Percentiles rank a stretch among this genome's conserved stretches.
Evolutionary conservation across 176 grass and related monocot species (phyloP).

Genomic region (Cenchrus purpureus): DNA sequence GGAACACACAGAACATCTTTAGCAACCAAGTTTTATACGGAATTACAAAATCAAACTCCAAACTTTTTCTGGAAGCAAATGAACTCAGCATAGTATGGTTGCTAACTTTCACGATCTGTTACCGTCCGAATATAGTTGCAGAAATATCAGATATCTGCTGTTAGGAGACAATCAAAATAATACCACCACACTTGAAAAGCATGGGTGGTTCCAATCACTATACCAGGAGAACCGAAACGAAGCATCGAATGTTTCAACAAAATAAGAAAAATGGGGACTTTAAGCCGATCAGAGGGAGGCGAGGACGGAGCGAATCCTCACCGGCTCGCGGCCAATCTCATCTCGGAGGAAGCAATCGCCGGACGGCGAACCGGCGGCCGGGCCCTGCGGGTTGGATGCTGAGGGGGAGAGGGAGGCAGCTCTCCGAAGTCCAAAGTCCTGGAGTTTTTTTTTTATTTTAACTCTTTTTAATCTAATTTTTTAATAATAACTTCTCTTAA

Average conservation of each 20-base stretch:
- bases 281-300: background rate
- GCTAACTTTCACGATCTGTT: background rate
- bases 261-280: background rate
- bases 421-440: too few species aligned
- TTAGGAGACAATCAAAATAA: background rate
- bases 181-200: background rate
- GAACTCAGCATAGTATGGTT: too few species aligned
- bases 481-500: too few species aligned
- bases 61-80: too few species aligned
- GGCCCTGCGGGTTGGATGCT: too few species aligned
- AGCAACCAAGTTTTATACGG: background rate
- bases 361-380: too few species aligned
- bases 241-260: background rate
- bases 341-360: background rate
- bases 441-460: too few species aligned
- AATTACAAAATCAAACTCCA: background rate
- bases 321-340: background rate
- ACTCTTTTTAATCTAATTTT: too few species aligned
- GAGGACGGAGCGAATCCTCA: background rate
- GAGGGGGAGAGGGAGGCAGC: too few species aligned
- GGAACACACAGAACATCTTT: background rate
- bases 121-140: background rate
- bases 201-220: background rate
- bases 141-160: background rate
- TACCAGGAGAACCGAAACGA: background rate